A percentile compares a stretch with the other conserved stretches of the same genome.
Conservation (phyloP, 805 yeast genomes). For the Starmerella roubikii region DNA sequence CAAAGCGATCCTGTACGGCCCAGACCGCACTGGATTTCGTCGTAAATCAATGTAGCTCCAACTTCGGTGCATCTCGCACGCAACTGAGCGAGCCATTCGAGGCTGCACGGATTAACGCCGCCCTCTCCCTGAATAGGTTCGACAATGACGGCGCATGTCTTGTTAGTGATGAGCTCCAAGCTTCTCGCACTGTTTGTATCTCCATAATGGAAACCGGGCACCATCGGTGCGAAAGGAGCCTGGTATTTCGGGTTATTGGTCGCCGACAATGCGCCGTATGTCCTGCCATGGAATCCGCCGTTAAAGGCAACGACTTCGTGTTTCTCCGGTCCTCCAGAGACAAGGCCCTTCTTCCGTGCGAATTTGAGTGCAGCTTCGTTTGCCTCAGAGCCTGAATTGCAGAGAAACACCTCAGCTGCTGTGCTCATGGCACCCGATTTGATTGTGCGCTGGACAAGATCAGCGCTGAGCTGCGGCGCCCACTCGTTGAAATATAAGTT, state of each 20-base stretch:
- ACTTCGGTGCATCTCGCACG: slow-evolving; percentile 53
- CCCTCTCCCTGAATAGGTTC: slow-evolving; percentile 99
- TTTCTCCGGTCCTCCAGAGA: slow-evolving; percentile 33
- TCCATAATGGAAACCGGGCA: slow-evolving; percentile 77
- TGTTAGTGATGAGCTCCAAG: slow-evolving; percentile 45
- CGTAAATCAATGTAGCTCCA: slow-evolving; percentile 70
- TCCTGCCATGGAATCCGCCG: slow-evolving; percentile 87
- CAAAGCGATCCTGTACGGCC: slow-evolving; percentile 86
- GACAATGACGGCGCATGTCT: slow-evolving; percentile 80
- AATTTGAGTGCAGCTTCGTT: slow-evolving; percentile 69
- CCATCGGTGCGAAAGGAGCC: slow-evolving; percentile 75
- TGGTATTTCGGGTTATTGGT: slow-evolving; percentile 91
- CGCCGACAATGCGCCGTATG: slow-evolving; percentile 84
- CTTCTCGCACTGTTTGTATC: slow-evolving; percentile 45
- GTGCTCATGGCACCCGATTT: slow-evolving; percentile 64
- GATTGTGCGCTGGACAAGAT: slow-evolving; percentile 55
- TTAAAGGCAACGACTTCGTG: slow-evolving; percentile 74
- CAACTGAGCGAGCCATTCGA: slow-evolving; percentile 51
- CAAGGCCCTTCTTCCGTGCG: slow-evolving; percentile 67
- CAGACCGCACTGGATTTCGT: slow-evolving; percentile 94
- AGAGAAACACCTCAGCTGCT: slow-evolving; percentile 61
- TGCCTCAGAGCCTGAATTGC: slow-evolving; percentile 68
- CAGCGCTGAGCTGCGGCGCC: slow-evolving; percentile 65
- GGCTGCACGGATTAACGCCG: slow-evolving; percentile 60
- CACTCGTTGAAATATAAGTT: slow-evolving; percentile 75